Base-by-base conservation (phyloP, 2,329 filamentous ascomycete genomes). In the Gnomoniopsis smithogilvyi region DNA sequence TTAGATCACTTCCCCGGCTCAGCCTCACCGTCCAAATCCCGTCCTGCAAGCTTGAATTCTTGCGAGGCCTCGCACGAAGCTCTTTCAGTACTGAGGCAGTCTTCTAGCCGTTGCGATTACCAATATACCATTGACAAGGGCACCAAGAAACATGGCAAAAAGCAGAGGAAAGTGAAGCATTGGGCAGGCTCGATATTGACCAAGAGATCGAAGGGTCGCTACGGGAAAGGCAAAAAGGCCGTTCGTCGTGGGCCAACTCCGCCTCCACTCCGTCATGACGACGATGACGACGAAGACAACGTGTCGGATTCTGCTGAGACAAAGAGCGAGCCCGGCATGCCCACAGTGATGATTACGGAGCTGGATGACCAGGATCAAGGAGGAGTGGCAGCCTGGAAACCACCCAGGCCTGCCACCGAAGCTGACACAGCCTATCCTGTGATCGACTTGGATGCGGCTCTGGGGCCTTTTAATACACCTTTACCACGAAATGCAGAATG, bases 391-490 rank as follows among this genome's bases (percentile, higher is more conserved):
- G 61, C 71, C 3, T 75, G 75, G 67, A 76, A 75, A 47, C 73
- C 77, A 64, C 60, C 72, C 43, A 72, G 72, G 30, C 69, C 68
- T 62, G 73, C 66, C 46, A 72, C 72, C 2, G 80, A 85, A 10
- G 84, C 87, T 50, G 91, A 96, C 60, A 72, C 83, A 3, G 82
- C 88, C 54, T 91, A 87, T 68, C 88, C 90, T 8, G 89, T 97
- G 72, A 96, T 99, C 63, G 95, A 99, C 72, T 78, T 99, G 46
- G 95, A 99, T 74, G 94, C 93, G 19, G 95, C 94, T 26, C 81
- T 98, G 1, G 93, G 92, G 1, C 92, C 94, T 0, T 96, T 96
- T 73, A 95, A 96, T 67, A 96, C 92, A 0, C 90, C 90, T 26
- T 77, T 86, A 2, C 78, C 78, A 34, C 79, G 79, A 12, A 87